Conservation (phyloP, 176 grass and related monocot species). For the Secale cereale region DNA sequence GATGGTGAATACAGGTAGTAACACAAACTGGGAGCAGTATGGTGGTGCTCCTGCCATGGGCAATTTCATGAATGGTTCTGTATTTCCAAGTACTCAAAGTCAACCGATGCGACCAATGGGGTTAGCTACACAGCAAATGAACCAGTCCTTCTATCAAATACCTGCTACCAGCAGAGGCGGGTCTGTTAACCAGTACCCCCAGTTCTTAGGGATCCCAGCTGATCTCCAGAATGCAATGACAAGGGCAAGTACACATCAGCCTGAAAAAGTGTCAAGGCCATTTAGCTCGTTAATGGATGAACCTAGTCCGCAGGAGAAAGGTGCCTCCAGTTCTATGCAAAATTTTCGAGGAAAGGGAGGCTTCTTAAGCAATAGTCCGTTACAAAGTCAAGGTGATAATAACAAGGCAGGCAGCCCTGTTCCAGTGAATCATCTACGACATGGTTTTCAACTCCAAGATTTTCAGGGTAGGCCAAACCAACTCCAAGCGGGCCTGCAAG, state of each 20-base stretch:
- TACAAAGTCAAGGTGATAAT: conserved; percentile 46
- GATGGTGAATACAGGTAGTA: conserved; percentile 51
- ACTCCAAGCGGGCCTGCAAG: conserved; percentile 47
- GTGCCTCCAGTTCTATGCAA: conserved; percentile 51
- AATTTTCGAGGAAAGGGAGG: conserved; percentile 69
- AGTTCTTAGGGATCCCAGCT: conserved; percentile 65
- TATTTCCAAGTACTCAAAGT: conserved; percentile 53
- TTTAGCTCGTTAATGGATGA: conserved; percentile 52
- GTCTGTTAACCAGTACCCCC: conserved; percentile 69
- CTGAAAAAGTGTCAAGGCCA: conserved; percentile 53
- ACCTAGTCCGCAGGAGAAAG: conserved; percentile 39
- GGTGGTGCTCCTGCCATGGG: conserved; percentile 43
- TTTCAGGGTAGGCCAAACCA: conserved; percentile 52
- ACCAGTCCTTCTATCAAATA: conserved; percentile 71
- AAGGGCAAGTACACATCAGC: conserved; percentile 48
- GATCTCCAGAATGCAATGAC: conserved; percentile 53
- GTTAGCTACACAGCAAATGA: conserved; percentile 57
- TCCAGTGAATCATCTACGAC: conserved; percentile 53
- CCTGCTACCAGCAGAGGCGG: conserved; percentile 46
- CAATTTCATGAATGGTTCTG: conserved; percentile 68
- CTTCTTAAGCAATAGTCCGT: conserved; percentile 40
- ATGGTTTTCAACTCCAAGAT: conserved; percentile 53
- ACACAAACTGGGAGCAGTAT: conserved; percentile 67
- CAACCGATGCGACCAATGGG: conserved; percentile 63
- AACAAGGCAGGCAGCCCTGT: conserved; percentile 48